These are phyloP conservation scores for Phytophthora rubi DNA, from an alignment of 352 stramenopile species.

Conservation along the genomic window DNA sequence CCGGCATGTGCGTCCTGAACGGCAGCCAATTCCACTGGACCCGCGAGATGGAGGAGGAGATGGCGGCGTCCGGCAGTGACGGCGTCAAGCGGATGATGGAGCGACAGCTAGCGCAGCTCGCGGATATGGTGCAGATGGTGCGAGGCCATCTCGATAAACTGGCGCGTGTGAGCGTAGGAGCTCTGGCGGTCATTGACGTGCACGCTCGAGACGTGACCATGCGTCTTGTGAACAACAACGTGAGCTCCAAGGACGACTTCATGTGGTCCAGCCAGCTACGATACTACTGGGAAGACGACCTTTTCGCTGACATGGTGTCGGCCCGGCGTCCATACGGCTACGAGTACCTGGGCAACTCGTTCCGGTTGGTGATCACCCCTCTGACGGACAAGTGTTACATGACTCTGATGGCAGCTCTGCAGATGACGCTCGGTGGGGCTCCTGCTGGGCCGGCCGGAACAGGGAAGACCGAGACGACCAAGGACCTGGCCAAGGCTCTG, in stretches of 20 bases:
- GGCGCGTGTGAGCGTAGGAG: conserved; percentile 92
- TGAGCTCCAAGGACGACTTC: conserved; percentile 92
- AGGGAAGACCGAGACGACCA: conserved; percentile 95
- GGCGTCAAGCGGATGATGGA: conserved; percentile 93
- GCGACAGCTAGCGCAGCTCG: conserved; percentile 89
- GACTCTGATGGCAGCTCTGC: conserved; percentile 94
- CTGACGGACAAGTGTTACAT: conserved; percentile 97
- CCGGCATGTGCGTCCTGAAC: conserved; percentile 95
- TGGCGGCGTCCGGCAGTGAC: conserved; percentile 78
- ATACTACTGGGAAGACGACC: conserved; percentile 93
- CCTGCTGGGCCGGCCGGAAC: conserved; percentile 93
- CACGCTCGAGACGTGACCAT: conserved; percentile 94
- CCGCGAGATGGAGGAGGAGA: conserved; percentile 91
- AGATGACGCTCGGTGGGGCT: conserved; percentile 94
- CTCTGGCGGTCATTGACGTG: conserved; percentile 95
- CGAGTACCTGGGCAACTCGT: conserved; percentile 95
- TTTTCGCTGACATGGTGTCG: conserved; percentile 93
- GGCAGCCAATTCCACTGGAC: conserved; percentile 96
- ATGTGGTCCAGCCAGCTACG: conserved; percentile 94
- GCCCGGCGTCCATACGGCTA: conserved; percentile 93
- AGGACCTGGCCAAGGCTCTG: conserved; percentile 93
- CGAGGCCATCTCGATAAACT: conserved; percentile 89
- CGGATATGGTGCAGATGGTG: conserved; percentile 96
- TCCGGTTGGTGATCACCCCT: conserved; percentile 94
- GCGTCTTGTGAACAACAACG: conserved; percentile 82